phyloP scores from a whole-genome alignment of 371 early-diverging fungal species.

The Syncephalis plumigaleata region DNA sequence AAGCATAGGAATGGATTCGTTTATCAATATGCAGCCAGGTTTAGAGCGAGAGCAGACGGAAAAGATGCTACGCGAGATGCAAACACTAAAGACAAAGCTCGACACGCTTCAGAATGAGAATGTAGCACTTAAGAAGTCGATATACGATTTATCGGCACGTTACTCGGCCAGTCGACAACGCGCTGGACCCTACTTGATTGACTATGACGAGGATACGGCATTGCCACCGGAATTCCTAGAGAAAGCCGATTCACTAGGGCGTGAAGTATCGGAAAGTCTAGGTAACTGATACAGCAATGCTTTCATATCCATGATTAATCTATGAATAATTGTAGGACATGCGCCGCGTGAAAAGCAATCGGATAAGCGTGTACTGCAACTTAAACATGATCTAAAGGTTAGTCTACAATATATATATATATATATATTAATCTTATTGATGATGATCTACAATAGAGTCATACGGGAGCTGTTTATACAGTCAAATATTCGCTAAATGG shows the following conservation, averaged over 20 bases:
- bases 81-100: conserved; percentile 55
- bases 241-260: too few species aligned
- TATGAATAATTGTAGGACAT: too few species aligned
- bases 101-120: conserved; percentile 72
- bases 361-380: conserved; percentile 21
- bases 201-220: conserved; percentile 11
- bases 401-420: neutral
- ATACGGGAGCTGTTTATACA: conserved; percentile 75
- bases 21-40: too few species aligned
- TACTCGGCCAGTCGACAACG: conserved; percentile 40
- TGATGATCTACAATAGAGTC: conserved; percentile 19
- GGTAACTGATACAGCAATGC: too few species aligned
- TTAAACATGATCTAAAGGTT: conserved; percentile 33
- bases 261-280: too few species aligned
- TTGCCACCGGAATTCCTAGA: neutral
- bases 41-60: conserved; percentile 12
- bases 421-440: neutral
- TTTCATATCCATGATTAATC: too few species aligned
- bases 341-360: conserved; percentile 4
- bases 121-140: conserved; percentile 58
- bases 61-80: conserved; percentile 46
- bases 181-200: conserved; percentile 23
- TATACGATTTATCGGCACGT: conserved; percentile 62
- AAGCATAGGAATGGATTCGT: too few species aligned
- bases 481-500: conserved; percentile 74